Conservation (phyloP, 2,329 filamentous ascomycete genomes). For the Plectosphaerella plurivora region DNA sequence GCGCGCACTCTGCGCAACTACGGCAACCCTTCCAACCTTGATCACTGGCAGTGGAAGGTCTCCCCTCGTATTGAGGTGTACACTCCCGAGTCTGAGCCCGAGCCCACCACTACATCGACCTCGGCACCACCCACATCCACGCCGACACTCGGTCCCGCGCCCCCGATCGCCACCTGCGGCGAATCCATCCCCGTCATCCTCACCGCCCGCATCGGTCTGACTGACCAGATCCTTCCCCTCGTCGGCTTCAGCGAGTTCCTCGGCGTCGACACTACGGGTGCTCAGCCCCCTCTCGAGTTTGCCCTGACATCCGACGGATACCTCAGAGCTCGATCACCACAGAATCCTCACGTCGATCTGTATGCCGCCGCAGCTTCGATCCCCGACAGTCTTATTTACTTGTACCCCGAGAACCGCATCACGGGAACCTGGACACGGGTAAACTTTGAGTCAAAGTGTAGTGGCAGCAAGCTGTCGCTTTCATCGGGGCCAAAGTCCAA, state of each 20-base stretch:
- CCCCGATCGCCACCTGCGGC: too few species aligned
- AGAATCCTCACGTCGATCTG: not conserved
- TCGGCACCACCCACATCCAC: too few species aligned
- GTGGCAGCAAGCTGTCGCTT: not conserved
- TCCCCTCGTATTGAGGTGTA: slow-evolving; percentile 22
- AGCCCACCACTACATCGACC: too few species aligned
- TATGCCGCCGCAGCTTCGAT: not conserved
- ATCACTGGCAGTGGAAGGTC: slow-evolving; percentile 14
- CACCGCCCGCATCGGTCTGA: too few species aligned
- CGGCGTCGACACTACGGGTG: too few species aligned
- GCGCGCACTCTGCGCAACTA: slow-evolving; percentile 12
- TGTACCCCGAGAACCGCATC: not conserved
- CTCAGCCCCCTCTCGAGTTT: slow-evolving; percentile 19
- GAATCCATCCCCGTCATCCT: too few species aligned
- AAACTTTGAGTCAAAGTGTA: not conserved
- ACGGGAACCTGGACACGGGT: not conserved
- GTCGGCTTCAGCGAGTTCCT: too few species aligned
- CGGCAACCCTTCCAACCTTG: slow-evolving; percentile 10
- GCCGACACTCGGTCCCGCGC: too few species aligned
- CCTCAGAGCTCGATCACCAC: too few species aligned
- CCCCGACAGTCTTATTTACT: not conserved
- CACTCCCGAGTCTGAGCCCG: too few species aligned
- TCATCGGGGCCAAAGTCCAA: not conserved
- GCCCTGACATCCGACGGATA: slow-evolving; percentile 43
- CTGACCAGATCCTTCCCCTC: too few species aligned